Base-by-base conservation (phyloP, 2,329 filamentous ascomycete species). In the Ceratocystis destructans region DNA sequence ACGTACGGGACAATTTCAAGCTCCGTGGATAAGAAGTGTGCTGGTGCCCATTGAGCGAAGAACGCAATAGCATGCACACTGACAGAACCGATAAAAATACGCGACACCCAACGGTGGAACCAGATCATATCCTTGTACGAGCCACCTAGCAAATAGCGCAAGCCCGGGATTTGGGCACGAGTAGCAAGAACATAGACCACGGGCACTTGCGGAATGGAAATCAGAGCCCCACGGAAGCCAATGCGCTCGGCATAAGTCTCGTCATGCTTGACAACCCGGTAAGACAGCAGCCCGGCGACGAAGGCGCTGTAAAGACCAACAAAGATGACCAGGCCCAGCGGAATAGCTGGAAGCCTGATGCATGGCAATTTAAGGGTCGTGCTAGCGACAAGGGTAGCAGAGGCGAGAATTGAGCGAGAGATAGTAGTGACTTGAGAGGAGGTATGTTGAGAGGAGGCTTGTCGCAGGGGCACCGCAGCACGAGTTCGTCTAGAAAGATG, bases 91-190 rank as follows among this genome's bases (percentile, higher is more conserved):
- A 89, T 80, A 75, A 89, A 82, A 66, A 84, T 87, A 67, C 87
- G 81, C 2, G 84, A 84, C 8, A 86, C 82, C 87, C 87, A 90
- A 68, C 87, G 81, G 71, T 90, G 87, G 64, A 89, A 74, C 87
- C 87, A 89, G 72, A 88, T 89, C 66, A 89, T 76, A 6, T 84
- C 80, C 74, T 89, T 87, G 71, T 89, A 84, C 68, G 85, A 84
- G 10, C 81, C 79, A 7, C 86, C 87, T 4, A 81, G 79, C 25
- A 89, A 48, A 41, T 66, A 66, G 25, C 67, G 75, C 66, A 79
- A 77, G 0, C 83, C 85, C 17, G 89, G 75, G 28, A 68, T 66
- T 69, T 79, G 85, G 68, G 79, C 78, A 71, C 86, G 85, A 69
- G 81, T 81, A 37, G 83, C 79, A 17, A 88, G 78, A 1, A 88